Percentiles rank a stretch among this genome's conserved stretches.
Conservation (phyloP, 1,284 basidiomycete genomes). For the Fomitiporia mediterranea region DNA sequence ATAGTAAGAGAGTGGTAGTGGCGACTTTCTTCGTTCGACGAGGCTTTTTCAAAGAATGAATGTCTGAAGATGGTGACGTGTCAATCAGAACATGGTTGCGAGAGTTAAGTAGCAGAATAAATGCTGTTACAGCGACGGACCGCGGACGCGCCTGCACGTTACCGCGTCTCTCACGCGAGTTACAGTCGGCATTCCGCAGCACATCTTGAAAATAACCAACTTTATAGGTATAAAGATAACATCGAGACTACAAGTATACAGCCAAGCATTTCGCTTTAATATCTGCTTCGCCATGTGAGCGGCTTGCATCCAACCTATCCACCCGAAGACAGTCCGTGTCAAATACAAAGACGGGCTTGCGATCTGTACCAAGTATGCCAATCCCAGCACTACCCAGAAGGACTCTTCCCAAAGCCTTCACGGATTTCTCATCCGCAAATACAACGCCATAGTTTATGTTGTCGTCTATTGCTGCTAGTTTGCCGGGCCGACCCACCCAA, state of each 20-base stretch:
- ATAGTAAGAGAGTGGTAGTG: no score
- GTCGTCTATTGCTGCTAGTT: not conserved
- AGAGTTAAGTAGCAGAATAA: not conserved
- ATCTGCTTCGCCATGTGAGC: not conserved
- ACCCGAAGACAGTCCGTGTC: not conserved
- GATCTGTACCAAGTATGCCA: not conserved
- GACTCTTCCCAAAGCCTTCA: not conserved
- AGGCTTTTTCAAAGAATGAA: not conserved
- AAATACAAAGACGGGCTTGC: constrained; percentile 10
- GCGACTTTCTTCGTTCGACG: no score
- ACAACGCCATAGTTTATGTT: not conserved
- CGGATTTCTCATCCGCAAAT: not conserved
- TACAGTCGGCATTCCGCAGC: no score
- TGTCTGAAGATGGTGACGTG: not conserved
- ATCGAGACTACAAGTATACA: not conserved
- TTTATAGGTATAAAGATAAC: not conserved
- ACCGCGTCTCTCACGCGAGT: constrained; percentile 3
- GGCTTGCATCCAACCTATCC: not conserved
- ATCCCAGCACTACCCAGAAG: not conserved
- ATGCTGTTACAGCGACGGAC: not conserved
- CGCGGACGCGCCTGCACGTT: not conserved
- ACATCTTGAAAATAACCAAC: not conserved
- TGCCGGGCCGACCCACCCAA: not conserved
- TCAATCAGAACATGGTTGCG: not conserved
- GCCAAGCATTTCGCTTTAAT: not conserved